These are phyloP conservation scores for Euptelea pleiosperma DNA, from an alignment of 164 flowering plant species.

Conservation along the genomic window DNA sequence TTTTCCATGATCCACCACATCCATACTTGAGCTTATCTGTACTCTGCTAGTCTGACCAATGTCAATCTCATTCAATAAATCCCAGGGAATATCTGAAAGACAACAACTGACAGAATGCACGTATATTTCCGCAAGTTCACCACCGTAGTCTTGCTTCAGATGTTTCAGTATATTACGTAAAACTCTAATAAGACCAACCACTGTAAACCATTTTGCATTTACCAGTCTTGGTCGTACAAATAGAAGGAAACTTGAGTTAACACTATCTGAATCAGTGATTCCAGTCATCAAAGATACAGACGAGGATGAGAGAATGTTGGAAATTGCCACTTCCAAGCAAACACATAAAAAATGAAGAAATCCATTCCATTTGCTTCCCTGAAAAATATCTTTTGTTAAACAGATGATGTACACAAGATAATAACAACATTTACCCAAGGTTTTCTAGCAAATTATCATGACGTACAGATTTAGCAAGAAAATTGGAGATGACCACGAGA, in stretches of 20 bases:
- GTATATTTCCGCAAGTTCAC: slow-evolving; percentile 31
- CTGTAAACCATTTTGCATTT: slow-evolving; percentile 41
- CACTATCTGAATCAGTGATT: slow-evolving; percentile 14
- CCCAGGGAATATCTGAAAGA: slow-evolving; percentile 48
- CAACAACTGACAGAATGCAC: slow-evolving; percentile 30
- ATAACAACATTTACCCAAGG: neutral
- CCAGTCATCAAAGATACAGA: slow-evolving; percentile 4
- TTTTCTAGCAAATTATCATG: neutral
- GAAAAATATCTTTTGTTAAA: slow-evolving; percentile 22
- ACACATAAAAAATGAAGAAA: slow-evolving; percentile 41
- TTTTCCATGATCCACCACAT: slow-evolving; percentile 14
- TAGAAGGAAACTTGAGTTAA: slow-evolving; percentile 13
- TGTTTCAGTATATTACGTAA: slow-evolving; percentile 52
- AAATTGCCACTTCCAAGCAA: slow-evolving; percentile 39
- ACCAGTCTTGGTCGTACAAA: slow-evolving; percentile 25
- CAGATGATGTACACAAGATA: neutral
- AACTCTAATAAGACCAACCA: slow-evolving; percentile 44
- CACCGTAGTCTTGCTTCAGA: slow-evolving; percentile 42
- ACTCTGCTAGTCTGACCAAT: slow-evolving; percentile 12
- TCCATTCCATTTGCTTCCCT: slow-evolving; percentile 49
- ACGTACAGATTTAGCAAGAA: slow-evolving; percentile 49
- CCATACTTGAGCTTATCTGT: slow-evolving; percentile 5
- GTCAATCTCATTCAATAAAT: slow-evolving; percentile 26
- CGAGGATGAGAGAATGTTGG: slow-evolving; percentile 22
- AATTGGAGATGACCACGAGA: slow-evolving; percentile 47